Conservation (phyloP, 345 rosid species). For the Mercurialis annua region DNA sequence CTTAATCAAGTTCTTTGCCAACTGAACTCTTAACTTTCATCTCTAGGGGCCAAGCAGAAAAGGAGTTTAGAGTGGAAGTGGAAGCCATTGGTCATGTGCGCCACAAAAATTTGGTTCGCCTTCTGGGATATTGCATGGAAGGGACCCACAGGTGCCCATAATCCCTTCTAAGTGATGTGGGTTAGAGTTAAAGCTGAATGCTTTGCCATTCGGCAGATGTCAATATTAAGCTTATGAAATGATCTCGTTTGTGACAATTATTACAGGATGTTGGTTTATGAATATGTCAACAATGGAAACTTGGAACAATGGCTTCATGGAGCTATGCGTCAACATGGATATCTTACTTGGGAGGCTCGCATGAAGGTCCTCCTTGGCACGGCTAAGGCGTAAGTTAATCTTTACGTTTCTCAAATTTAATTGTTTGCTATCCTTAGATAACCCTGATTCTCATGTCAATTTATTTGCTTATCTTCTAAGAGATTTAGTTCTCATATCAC, state of each 20-base stretch:
- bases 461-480: conserved; percentile 6
- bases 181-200: not conserved
- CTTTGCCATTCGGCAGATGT: not conserved
- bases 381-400: conserved; percentile 84
- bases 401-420: too few relatives aligned
- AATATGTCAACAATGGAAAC: conserved; percentile 78
- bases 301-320: conserved; percentile 92
- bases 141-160: conserved; percentile 58
- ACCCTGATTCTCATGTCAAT: too few relatives aligned
- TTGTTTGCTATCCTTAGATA: too few relatives aligned
- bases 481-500: conserved; percentile 15
- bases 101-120: conserved; percentile 82
- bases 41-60: conserved; percentile 83
- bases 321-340: conserved; percentile 73
- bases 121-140: conserved; percentile 75
- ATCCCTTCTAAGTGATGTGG: conserved; percentile 1
- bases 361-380: conserved; percentile 71
- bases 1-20: not conserved
- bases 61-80: conserved; percentile 75
- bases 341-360: conserved; percentile 89
- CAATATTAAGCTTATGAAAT: not conserved
- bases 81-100: conserved; percentile 88
- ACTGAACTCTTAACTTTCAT: conserved; percentile 4
- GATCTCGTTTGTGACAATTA: conserved; percentile 3
- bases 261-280: conserved; percentile 69